Evolutionary conservation across 1,284 basidiomycete genomes (phyloP).

Genomic region (Ceratobasidium sp.): DNA sequence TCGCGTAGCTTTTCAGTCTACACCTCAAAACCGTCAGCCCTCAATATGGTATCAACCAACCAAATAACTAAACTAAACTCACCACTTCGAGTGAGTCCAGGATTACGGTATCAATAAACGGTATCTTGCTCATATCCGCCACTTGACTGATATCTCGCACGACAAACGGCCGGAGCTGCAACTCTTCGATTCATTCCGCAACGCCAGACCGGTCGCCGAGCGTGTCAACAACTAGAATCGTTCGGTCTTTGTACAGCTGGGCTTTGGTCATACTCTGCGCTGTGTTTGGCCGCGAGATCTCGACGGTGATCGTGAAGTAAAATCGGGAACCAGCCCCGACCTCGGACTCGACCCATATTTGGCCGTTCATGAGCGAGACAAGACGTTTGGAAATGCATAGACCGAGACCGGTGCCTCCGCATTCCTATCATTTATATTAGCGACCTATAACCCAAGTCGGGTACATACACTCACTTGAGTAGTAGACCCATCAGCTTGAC

Average conservation of each 20-base stretch:
- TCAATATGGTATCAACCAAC: not conserved
- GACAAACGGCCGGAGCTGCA: slow-evolving; percentile 86
- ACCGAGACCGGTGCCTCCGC: slow-evolving; percentile 98
- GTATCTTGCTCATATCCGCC: slow-evolving; percentile 83
- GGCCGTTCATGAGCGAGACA: slow-evolving; percentile 97
- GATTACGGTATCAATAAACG: slow-evolving; percentile 95
- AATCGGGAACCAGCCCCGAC: slow-evolving; percentile 94
- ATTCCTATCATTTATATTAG: slow-evolving; percentile 72
- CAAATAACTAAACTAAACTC: slow-evolving; percentile 57
- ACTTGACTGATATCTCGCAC: slow-evolving; percentile 85
- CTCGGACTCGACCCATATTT: slow-evolving; percentile 98
- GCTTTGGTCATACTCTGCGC: slow-evolving; percentile 72
- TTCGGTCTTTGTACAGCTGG: slow-evolving; percentile 80
- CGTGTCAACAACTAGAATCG: slow-evolving; percentile 93
- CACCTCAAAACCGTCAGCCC: slow-evolving; percentile 28
- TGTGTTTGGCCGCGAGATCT: slow-evolving; percentile 69
- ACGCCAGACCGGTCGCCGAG: slow-evolving; percentile 83
- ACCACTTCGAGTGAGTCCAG: slow-evolving; percentile 91
- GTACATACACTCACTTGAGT: slow-evolving; percentile 72
- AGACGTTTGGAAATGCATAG: slow-evolving; percentile 95
- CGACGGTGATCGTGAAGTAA: slow-evolving; percentile 95
- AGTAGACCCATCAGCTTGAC: slow-evolving; percentile 96
- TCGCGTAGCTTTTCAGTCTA: slow-evolving; percentile 92
- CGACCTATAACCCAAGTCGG: slow-evolving; percentile 49
- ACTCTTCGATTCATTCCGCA: slow-evolving; percentile 80